phyloP scores from a whole-genome alignment of 2,329 filamentous ascomycete genomes.

The Hymenoscyphus fraxineus region DNA sequence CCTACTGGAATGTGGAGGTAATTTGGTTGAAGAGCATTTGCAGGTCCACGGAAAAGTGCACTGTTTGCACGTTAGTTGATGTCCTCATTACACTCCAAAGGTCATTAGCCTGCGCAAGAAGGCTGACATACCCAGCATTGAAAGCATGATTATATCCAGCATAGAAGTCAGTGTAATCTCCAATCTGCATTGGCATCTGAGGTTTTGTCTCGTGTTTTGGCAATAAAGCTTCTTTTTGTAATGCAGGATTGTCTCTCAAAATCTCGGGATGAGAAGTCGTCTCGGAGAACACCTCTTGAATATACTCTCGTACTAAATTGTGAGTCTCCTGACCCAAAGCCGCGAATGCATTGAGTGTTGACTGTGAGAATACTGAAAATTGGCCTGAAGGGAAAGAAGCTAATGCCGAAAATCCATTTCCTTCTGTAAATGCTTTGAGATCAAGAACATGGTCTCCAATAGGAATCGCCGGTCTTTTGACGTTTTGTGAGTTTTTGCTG shows the following conservation, averaged over 20 bases:
- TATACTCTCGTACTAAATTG: constrained; percentile 61
- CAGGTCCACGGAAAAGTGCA: constrained; percentile 66
- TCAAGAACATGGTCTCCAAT: constrained; percentile 67
- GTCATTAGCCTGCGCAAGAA: not conserved
- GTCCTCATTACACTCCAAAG: not conserved
- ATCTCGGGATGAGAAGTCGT: constrained; percentile 57
- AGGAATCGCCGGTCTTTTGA: constrained; percentile 59
- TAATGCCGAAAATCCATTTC: constrained; percentile 56
- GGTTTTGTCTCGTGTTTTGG: constrained; percentile 56
- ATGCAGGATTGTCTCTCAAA: constrained; percentile 56
- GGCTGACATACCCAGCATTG: constrained; percentile 40
- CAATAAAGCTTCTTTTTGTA: constrained; percentile 57
- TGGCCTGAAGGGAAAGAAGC: constrained; percentile 47
- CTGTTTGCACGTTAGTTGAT: constrained; percentile 31
- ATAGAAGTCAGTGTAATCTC: constrained; percentile 85
- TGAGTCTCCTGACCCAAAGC: constrained; percentile 66
- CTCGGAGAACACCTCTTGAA: constrained; percentile 63
- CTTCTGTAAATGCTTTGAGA: constrained; percentile 56
- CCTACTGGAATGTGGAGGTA: constrained; percentile 78
- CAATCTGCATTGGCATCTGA: constrained; percentile 73
- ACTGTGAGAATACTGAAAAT: constrained; percentile 57
- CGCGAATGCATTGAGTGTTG: constrained; percentile 71
- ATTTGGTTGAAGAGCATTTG: constrained; percentile 73
- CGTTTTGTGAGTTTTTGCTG: constrained; percentile 39
- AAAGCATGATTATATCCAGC: constrained; percentile 76